Base-by-base conservation (phyloP, 163 green algal species). In the Chlamydomonas reinhardtii region DNA sequence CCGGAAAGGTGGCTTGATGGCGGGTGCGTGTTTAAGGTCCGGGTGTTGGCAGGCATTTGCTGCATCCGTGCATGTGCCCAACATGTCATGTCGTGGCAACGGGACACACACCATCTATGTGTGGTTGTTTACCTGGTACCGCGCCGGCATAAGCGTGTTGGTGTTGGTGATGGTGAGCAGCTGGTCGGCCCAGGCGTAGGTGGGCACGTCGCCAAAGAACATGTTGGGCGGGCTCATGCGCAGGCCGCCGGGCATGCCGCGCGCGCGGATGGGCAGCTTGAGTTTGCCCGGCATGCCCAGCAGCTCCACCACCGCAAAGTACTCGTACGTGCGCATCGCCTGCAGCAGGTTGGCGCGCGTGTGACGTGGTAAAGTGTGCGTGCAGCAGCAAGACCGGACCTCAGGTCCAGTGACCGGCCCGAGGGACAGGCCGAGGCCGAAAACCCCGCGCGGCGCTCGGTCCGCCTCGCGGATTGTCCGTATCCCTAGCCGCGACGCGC, bases 201-300 rank as follows among this genome's bases (percentile, higher is more conserved):
- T 91, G 43, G 74, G 29, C 66, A 95, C 88, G 31, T 90, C 82
- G 2, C 93, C 93, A 84, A 94, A 95, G 8, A 32, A 16, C 17
- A 92, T 71, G 22, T 91, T 65, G 29, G 31, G 11, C 1, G 86
- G 87, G 22, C 65, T 72, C 16, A 91, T n/a, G 14, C 56, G 32
- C 72, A 95, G 56, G 0, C 85, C 72, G 14, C 83, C 61, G 0
- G 90, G 85, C 34, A 91, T 78, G 56, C 84, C 92, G 20, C 54
- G 68, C 22, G 87, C 92, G 32, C 77, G 85, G 62, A 95, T 73
- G 14, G 90, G 87, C 39, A 94, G 85, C 69, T 91, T 91, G 27
- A 95, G 84, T 73, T 90, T 89, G 48, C 76, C 35, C 5, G 81
- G 81, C 59, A 81, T 31, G 31, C 81, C 81, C 71, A 84, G 65